These are phyloP conservation scores for Zygosaccharomyces bailii DNA, from an alignment of 805 yeast species.

Conservation along the genomic window DNA sequence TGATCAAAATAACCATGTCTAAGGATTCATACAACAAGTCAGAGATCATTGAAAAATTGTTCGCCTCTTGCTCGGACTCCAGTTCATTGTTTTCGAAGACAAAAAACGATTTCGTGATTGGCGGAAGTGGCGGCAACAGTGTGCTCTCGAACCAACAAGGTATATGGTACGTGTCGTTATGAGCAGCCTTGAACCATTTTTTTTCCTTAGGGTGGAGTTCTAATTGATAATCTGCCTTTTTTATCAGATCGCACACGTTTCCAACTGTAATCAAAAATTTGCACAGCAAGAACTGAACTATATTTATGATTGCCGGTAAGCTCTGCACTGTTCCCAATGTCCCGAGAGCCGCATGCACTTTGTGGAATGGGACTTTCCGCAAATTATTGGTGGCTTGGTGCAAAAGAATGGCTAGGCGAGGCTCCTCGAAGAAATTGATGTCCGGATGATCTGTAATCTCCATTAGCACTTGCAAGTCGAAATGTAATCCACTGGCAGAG, in stretches of 20 bases:
- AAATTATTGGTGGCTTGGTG: conserved; percentile 20
- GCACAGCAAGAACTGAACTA: conserved; percentile 26
- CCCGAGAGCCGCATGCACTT: conserved; percentile 23
- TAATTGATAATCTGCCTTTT: conserved; percentile 8
- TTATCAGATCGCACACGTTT: conserved; percentile 11
- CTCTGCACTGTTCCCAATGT: conserved; percentile 27
- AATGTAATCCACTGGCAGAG: conserved; percentile 8
- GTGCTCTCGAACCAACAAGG: conserved; percentile 29
- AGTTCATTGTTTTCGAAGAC: conserved; percentile 20
- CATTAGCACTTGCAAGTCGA: conserved; percentile 29
- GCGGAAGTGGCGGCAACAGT: conserved; percentile 30
- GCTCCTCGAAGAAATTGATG: conserved; percentile 26
- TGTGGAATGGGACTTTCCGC: conserved; percentile 11
- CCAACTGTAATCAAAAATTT: conserved; percentile 23
- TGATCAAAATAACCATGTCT: conserved; percentile 15
- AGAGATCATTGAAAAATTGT: conserved; percentile 9
- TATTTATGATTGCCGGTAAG: conserved; percentile 25
- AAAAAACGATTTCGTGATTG: conserved; percentile 33
- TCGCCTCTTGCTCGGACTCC: conserved; percentile 9
- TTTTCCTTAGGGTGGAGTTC: conserved; percentile 7
- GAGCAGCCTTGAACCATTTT: conserved; percentile 13
- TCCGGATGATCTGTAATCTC: conserved; percentile 37
- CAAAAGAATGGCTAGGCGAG: conserved; percentile 21
- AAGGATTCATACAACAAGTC: conserved; percentile 20
- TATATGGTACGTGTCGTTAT: conserved; percentile 12